Conservation (phyloP, 805 yeast genomes). For the Metschnikowia orientalis region DNA sequence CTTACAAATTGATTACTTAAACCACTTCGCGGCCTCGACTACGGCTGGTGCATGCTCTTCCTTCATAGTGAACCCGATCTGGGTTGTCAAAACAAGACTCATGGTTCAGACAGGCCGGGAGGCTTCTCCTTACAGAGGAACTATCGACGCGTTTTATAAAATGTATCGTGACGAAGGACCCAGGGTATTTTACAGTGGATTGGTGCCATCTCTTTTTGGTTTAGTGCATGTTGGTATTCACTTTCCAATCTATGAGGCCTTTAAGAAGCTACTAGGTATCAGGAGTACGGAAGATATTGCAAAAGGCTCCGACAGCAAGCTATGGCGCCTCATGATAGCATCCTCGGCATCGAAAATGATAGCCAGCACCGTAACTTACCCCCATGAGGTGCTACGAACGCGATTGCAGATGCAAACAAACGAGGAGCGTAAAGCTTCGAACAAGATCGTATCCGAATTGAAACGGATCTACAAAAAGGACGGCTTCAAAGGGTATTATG, state of each 20-base stretch:
- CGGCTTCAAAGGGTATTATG: constrained; percentile 79
- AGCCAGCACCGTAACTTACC: constrained; percentile 86
- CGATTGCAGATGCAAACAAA: constrained; percentile 68
- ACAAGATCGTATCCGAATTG: constrained; percentile 29
- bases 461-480: constrained; percentile 52
- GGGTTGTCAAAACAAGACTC: constrained; percentile 95
- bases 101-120: constrained; percentile 71
- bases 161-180: constrained; percentile 81
- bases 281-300: constrained; percentile 12
- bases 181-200: constrained; percentile 78
- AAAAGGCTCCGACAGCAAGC: constrained; percentile 11
- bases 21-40: constrained; percentile 61
- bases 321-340: constrained; percentile 45
- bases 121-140: constrained; percentile 57
- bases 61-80: constrained; percentile 83
- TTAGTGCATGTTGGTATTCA: constrained; percentile 92
- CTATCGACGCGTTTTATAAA: constrained; percentile 74
- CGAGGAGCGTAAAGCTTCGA: constrained; percentile 20
- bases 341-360: constrained; percentile 80
- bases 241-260: constrained; percentile 85
- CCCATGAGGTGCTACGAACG: constrained; percentile 92
- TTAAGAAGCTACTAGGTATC: constrained; percentile 44
- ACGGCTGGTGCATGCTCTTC: constrained; percentile 89
- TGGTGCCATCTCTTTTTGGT: constrained; percentile 87
- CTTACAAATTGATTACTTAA: constrained; percentile 23